These are phyloP conservation scores for Dactylellina parvicollis DNA, from an alignment of 2,329 filamentous ascomycete genomes.

Conservation along the genomic window DNA sequence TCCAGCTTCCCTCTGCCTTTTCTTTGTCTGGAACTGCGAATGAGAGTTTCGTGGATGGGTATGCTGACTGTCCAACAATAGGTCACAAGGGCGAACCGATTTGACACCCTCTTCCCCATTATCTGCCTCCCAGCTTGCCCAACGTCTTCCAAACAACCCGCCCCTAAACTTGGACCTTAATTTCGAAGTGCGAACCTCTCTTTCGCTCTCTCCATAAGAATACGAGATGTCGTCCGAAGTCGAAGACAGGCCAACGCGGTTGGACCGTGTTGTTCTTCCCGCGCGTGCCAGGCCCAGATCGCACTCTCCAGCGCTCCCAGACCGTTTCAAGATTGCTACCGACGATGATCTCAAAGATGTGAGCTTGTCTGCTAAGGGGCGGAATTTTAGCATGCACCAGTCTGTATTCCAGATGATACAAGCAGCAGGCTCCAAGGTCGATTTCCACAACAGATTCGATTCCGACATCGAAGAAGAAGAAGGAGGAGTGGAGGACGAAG, in stretches of 20 bases:
- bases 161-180: constrained; percentile 6
- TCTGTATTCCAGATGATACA: constrained; percentile 93
- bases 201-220: constrained; percentile 20
- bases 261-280: constrained; percentile 46
- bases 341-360: constrained; percentile 53
- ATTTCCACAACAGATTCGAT: constrained; percentile 84
- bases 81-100: constrained; percentile 51
- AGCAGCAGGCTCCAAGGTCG: constrained; percentile 81
- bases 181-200: constrained; percentile 36
- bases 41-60: constrained; percentile 32
- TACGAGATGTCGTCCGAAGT: constrained; percentile 55
- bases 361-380: constrained; percentile 60
- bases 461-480: constrained; percentile 73
- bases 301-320: constrained; percentile 51
- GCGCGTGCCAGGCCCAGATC: constrained; percentile 46
- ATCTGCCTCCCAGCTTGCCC: constrained; percentile 21
- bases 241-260: constrained; percentile 52
- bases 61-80: constrained; percentile 53
- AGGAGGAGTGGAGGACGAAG: constrained; percentile 69
- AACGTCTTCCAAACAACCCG: neutral
- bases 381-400: constrained; percentile 80
- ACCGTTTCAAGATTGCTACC: constrained; percentile 49
- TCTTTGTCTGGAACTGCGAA: constrained; percentile 12
- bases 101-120: constrained; percentile 51
- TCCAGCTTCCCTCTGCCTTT: neutral